Conservation (phyloP, 129 eudicot species). For the Lactuca sativa region DNA sequence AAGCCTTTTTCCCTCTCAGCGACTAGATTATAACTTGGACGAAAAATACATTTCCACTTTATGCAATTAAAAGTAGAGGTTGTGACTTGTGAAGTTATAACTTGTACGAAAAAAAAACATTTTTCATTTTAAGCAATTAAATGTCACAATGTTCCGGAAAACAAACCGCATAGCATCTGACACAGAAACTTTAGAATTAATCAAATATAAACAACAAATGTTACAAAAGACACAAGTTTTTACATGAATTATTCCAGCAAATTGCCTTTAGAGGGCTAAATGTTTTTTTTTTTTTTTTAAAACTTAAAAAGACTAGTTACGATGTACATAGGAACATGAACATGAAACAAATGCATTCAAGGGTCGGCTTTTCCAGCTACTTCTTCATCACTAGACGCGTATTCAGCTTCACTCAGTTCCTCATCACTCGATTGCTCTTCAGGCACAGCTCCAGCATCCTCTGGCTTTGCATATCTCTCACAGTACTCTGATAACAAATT, state of each 20-base stretch:
- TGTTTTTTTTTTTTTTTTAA: constrained; percentile 17
- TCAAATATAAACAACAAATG: constrained; percentile 36
- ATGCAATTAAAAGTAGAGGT: not conserved
- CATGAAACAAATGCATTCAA: constrained; percentile 11
- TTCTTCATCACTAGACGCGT: constrained; percentile 74
- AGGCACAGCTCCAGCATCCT: constrained; percentile 69
- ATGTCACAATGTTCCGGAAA: not conserved
- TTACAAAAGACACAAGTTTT: constrained; percentile 36
- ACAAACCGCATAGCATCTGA: not conserved
- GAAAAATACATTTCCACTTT: not conserved
- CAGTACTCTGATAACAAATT: constrained; percentile 49
- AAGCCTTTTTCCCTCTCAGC: not conserved
- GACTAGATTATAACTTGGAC: not conserved
- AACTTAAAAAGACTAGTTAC: constrained; percentile 23
- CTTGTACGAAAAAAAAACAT: not conserved
- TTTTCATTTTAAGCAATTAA: too few relatives aligned
- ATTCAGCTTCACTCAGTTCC: constrained; percentile 75
- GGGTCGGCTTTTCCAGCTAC: constrained; percentile 86
- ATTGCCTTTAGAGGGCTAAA: constrained; percentile 24
- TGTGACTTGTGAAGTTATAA: not conserved
- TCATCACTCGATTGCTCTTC: constrained; percentile 71
- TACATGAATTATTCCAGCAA: constrained; percentile 38
- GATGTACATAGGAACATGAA: constrained; percentile 54
- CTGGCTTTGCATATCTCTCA: constrained; percentile 77
- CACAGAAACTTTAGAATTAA: constrained; percentile 22